Conservation (phyloP, 352 stramenopile species). For the Peronospora belbahrii region DNA sequence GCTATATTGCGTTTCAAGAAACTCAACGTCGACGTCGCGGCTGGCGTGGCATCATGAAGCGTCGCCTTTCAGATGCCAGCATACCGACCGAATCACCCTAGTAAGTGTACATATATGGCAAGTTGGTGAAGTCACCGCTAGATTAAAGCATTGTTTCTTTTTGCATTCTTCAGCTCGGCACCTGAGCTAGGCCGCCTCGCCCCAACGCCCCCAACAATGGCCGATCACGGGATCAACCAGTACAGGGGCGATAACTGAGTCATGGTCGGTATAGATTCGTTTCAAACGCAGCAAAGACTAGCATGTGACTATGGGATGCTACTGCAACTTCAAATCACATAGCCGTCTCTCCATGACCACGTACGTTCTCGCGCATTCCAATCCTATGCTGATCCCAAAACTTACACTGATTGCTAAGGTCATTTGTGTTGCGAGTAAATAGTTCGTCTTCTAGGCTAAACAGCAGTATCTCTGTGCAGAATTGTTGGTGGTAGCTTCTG, state of each 20-base stretch:
- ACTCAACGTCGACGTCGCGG: slow-evolving; percentile 60
- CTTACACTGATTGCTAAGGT: too few species aligned
- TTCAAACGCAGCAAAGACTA: slow-evolving; percentile 12
- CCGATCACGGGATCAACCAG: slow-evolving; percentile 15
- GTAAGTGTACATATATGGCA: slow-evolving; percentile 12
- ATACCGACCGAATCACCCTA: slow-evolving; percentile 60
- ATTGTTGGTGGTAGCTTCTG: too few species aligned
- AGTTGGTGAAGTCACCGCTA: not conserved
- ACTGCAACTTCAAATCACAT: too few species aligned
- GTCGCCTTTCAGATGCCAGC: slow-evolving; percentile 65
- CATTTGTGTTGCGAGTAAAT: too few species aligned
- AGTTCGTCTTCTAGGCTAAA: too few species aligned
- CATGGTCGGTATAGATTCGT: slow-evolving; percentile 10
- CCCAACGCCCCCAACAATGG: slow-evolving; percentile 8
- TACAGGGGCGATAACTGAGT: slow-evolving; percentile 16
- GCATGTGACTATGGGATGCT: slow-evolving; percentile 10
- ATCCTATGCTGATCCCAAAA: too few species aligned
- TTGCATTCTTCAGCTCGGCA: not conserved
- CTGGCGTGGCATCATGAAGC: slow-evolving; percentile 81
- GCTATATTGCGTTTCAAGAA: slow-evolving; percentile 76
- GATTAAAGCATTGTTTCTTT: not conserved
- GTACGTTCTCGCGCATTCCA: too few species aligned
- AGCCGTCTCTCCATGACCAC: too few species aligned
- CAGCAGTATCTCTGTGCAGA: too few species aligned
- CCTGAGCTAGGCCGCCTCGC: slow-evolving; percentile 10